These are phyloP conservation scores for Gloeopeniophorella convolvens DNA, from an alignment of 768 basidiomycete species.

Conservation along the genomic window DNA sequence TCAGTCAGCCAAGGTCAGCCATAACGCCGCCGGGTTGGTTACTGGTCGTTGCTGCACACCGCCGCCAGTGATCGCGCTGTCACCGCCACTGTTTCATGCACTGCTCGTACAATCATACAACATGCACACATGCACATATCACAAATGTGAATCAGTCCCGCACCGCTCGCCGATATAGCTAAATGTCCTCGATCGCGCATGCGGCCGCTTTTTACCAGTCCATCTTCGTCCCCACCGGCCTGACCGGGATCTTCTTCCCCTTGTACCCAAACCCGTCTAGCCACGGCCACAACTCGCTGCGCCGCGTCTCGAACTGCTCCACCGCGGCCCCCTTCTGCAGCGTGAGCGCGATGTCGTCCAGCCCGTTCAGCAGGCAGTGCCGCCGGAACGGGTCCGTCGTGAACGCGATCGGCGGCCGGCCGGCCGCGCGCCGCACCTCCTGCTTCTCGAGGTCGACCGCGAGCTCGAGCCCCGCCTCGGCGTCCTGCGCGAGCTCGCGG, in stretches of 20 bases:
- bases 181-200: too few relatives aligned
- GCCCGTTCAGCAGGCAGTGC: constrained; percentile 89
- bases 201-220: constrained; percentile 55
- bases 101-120: too few relatives aligned
- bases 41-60: too few relatives aligned
- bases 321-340: constrained; percentile 75
- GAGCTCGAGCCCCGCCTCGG: constrained; percentile 42
- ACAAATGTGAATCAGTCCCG: too few relatives aligned
- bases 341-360: constrained; percentile 96
- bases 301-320: constrained; percentile 66
- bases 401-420: constrained; percentile 69
- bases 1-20: too few relatives aligned
- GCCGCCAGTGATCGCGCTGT: too few relatives aligned
- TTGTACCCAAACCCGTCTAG: constrained; percentile 92
- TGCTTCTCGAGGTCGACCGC: constrained; percentile 56
- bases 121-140: too few relatives aligned
- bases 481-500: constrained; percentile 44
- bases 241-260: constrained; percentile 64
- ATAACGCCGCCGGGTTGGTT: too few relatives aligned
- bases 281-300: constrained; percentile 89
- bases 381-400: constrained; percentile 84
- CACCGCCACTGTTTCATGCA: too few relatives aligned
- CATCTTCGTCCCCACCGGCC: constrained; percentile 42
- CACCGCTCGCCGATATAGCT: too few relatives aligned
- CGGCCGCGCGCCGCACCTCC: constrained; percentile 54